Conservation (phyloP, 1,139 yeast species). For the Nakaseomyces kungkrabaensis region DNA sequence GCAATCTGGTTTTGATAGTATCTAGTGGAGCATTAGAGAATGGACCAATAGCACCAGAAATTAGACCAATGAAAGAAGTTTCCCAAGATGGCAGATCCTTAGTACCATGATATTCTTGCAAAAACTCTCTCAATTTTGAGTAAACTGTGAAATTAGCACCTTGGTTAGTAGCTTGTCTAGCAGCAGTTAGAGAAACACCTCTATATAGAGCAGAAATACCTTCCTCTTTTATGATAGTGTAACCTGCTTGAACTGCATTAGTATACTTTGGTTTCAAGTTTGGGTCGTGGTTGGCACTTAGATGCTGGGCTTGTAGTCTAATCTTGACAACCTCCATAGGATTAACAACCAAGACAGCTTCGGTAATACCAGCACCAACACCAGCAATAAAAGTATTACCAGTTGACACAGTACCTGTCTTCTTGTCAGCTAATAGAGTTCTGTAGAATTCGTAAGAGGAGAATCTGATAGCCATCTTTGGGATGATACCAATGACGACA, state of each 20-base stretch:
- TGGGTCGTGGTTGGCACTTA: constrained; percentile 35
- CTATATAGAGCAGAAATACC: constrained; percentile 83
- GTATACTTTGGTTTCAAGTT: constrained; percentile 60
- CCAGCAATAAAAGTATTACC: constrained; percentile 78
- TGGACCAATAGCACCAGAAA: constrained; percentile 96
- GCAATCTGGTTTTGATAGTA: constrained; percentile 94
- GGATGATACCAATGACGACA: constrained; percentile 93
- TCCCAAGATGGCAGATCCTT: constrained; percentile 81
- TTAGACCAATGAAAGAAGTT: constrained; percentile 81
- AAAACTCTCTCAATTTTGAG: constrained; percentile 66
- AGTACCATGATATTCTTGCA: constrained; percentile 55
- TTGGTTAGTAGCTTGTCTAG: constrained; percentile 96
- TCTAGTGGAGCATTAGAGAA: constrained; percentile 96
- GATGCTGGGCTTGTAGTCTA: constrained; percentile 91
- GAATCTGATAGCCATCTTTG: constrained; percentile 96
- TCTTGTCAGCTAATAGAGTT: constrained; percentile 48
- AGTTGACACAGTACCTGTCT: constrained; percentile 60
- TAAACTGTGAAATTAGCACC: constrained; percentile 97
- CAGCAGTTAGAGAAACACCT: constrained; percentile 93
- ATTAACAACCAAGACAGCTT: constrained; percentile 87
- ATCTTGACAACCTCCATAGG: constrained; percentile 97
- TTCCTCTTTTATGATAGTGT: constrained; percentile 78
- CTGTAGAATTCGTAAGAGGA: constrained; percentile 88
- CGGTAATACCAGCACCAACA: constrained; percentile 95
- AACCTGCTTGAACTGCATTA: constrained; percentile 87